Evolutionary conservation across 371 early-diverging fungal species (phyloP).

Genomic region (Rhizopus delemar): DNA sequence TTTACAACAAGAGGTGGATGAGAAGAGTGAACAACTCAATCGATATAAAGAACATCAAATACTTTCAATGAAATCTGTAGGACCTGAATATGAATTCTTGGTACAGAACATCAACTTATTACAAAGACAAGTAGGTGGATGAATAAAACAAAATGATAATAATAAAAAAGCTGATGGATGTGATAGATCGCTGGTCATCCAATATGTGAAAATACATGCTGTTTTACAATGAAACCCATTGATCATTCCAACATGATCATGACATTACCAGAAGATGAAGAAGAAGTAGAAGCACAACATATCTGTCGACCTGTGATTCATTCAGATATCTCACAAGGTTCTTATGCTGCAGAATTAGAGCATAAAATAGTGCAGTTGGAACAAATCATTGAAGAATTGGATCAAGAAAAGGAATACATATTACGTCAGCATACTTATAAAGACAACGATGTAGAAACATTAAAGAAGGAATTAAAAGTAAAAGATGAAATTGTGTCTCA

Average conservation of each 20-base stretch:
- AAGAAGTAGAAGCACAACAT: slow-evolving; percentile 49
- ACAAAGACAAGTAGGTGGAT: slow-evolving; percentile 43
- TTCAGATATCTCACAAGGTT: slow-evolving; percentile 47
- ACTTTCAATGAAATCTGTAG: slow-evolving; percentile 46
- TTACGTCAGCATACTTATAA: slow-evolving; percentile 39
- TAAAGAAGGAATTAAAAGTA: slow-evolving; percentile 49
- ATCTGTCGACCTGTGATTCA: slow-evolving; percentile 56
- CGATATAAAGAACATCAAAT: slow-evolving; percentile 38
- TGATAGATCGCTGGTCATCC: slow-evolving; percentile 46
- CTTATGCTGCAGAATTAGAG: slow-evolving; percentile 49
- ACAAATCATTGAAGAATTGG: slow-evolving; percentile 44
- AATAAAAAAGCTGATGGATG: not conserved
- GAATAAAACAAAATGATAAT: slow-evolving; percentile 11
- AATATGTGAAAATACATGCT: slow-evolving; percentile 49
- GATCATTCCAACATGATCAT: slow-evolving; percentile 50
- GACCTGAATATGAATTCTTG: slow-evolving; percentile 55
- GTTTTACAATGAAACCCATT: slow-evolving; percentile 48
- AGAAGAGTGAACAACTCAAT: slow-evolving; percentile 29
- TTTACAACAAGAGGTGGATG: slow-evolving; percentile 45
- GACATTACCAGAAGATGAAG: slow-evolving; percentile 40
- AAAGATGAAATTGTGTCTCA: slow-evolving; percentile 56
- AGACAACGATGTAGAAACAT: slow-evolving; percentile 47
- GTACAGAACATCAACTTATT: slow-evolving; percentile 55
- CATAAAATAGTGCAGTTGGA: slow-evolving; percentile 43
- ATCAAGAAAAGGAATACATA: slow-evolving; percentile 42